Conservation (phyloP, 2,329 filamentous ascomycete species). For the Myriosclerotinia curreyana region DNA sequence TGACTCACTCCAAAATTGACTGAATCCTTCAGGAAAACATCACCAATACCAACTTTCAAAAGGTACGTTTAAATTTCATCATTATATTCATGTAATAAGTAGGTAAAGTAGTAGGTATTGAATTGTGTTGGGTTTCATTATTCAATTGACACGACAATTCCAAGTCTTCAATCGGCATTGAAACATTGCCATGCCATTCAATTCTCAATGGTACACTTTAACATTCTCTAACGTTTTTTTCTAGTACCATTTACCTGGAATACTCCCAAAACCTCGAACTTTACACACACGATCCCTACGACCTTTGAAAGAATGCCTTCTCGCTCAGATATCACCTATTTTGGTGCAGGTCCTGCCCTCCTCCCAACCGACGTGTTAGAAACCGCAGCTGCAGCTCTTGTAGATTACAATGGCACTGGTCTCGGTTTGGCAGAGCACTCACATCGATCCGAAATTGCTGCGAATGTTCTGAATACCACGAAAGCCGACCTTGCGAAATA, state of each 20-base stretch:
- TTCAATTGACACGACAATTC: not conserved
- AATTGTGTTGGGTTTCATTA: not conserved
- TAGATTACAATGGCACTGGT: conserved; percentile 79
- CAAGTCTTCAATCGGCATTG: not conserved
- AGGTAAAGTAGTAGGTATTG: not conserved
- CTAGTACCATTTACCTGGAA: not conserved
- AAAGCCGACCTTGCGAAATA: conserved; percentile 71
- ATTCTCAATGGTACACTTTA: not conserved
- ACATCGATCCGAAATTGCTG: conserved; percentile 77
- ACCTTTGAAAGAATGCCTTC: conserved; percentile 16
- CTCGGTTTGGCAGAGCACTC: conserved; percentile 87
- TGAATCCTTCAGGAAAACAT: not conserved
- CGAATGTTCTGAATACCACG: conserved; percentile 73
- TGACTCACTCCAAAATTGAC: not conserved
- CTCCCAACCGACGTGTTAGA: conserved; percentile 81
- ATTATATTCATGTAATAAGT: not conserved
- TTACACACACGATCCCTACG: not conserved
- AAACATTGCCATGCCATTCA: not conserved
- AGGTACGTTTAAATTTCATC: no score
- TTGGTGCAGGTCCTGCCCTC: conserved; percentile 85
- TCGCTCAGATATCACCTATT: conserved; percentile 65
- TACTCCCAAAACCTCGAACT: not conserved
- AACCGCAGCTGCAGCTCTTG: conserved; percentile 68
- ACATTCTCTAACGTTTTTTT: not conserved
- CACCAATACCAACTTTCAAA: not conserved